Evolutionary conservation across 169 alveolate genomes (phyloP).

Genomic region (Cryptosporidium muris): DNA sequence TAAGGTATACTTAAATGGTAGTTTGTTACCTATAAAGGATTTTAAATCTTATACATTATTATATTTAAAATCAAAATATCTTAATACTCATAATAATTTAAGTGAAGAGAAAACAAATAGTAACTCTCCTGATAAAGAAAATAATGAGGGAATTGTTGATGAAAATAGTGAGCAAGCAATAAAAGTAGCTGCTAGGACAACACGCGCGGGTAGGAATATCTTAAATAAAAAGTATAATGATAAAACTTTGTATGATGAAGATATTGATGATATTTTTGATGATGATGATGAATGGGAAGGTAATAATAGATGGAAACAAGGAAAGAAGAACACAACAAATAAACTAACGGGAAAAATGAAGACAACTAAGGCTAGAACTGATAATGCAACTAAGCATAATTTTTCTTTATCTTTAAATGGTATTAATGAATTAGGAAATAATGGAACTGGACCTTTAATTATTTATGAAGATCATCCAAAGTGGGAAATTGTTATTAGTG

Average conservation of each 20-base stretch:
- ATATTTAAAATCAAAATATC: slow-evolving; percentile 79
- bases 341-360: slow-evolving; percentile 1
- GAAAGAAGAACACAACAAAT: slow-evolving; percentile 9
- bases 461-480: slow-evolving; percentile 79
- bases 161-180: neutral
- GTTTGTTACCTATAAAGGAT: slow-evolving; percentile 86
- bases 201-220: neutral
- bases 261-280: slow-evolving; percentile 3
- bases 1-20: slow-evolving; percentile 92
- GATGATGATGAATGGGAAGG: slow-evolving; percentile 70
- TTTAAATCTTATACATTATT: slow-evolving; percentile 94
- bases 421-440: slow-evolving; percentile 63
- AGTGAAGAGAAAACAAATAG: neutral
- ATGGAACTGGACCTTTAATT: slow-evolving; percentile 73
- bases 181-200: neutral
- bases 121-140: neutral
- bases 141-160: neutral
- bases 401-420: slow-evolving; percentile 18
- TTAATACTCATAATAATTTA: neutral
- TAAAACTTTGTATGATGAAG: slow-evolving; percentile 1
- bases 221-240: neutral
- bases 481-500: slow-evolving; percentile 87
- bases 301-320: neutral
- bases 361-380: neutral
- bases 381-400: too few relatives aligned